Conservation (phyloP, 352 stramenopile species). For the Globisporangium cylindrosporum region DNA sequence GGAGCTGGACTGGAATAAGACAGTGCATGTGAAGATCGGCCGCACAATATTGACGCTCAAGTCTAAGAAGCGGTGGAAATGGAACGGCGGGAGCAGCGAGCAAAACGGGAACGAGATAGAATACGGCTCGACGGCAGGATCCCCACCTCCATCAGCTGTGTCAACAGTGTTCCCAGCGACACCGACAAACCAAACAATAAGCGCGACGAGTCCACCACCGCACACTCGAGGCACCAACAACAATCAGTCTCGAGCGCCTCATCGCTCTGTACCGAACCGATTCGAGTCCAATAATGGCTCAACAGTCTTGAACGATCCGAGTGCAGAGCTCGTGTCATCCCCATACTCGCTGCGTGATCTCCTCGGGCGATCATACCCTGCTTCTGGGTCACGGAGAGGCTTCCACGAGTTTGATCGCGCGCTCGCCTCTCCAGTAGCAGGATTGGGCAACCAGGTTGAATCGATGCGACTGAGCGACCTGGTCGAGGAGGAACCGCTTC, state of each 20-base stretch:
- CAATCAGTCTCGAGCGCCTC: constrained; percentile 10
- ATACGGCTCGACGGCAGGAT: background rate
- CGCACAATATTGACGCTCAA: constrained; percentile 83
- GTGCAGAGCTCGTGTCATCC: constrained; percentile 36
- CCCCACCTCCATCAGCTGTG: background rate
- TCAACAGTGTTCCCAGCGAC: constrained; percentile 11
- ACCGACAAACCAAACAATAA: constrained; percentile 13
- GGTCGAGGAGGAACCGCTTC: constrained; percentile 16
- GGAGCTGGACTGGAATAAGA: constrained; percentile 82
- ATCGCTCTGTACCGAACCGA: constrained; percentile 24
- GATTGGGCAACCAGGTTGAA: constrained; percentile 1
- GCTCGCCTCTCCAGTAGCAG: background rate
- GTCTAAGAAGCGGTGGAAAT: constrained; percentile 85
- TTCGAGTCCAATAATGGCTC: constrained; percentile 32
- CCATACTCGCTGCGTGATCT: constrained; percentile 13
- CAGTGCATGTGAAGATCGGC: constrained; percentile 81
- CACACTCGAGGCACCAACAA: constrained; percentile 1
- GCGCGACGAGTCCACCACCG: constrained; percentile 10
- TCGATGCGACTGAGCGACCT: constrained; percentile 7
- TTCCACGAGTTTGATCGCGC: constrained; percentile 2
- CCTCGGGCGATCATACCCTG: constrained; percentile 6
- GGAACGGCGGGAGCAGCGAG: constrained; percentile 46
- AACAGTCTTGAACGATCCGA: constrained; percentile 38
- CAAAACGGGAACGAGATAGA: constrained; percentile 30
- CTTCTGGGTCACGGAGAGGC: background rate